A percentile compares a stretch with the other conserved stretches of the same genome.
Conservation (phyloP, 306 rosid genomes). For the Citrullus mucosospermus region DNA sequence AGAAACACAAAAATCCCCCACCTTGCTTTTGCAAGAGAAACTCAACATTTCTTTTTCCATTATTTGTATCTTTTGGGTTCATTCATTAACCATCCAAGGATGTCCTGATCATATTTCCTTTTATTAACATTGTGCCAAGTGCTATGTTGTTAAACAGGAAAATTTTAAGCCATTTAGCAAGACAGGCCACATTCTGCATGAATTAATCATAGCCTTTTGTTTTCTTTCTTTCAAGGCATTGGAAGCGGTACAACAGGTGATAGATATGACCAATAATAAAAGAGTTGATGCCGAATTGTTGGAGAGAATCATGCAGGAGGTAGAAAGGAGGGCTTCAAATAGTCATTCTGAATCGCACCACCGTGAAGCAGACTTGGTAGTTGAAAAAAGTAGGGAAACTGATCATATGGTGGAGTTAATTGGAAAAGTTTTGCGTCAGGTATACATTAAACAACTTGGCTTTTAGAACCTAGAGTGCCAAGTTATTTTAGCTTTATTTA, state of each 20-base stretch:
- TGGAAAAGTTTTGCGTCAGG: conserved; percentile 79
- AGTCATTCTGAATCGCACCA: conserved; percentile 12
- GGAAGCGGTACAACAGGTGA: conserved; percentile 62
- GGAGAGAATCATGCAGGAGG: conserved; percentile 53
- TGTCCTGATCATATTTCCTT: no score
- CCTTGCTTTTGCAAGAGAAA: neutral
- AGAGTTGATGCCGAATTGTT: conserved; percentile 50
- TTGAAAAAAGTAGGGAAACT: conserved; percentile 43
- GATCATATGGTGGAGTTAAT: conserved; percentile 48
- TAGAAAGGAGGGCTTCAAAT: conserved; percentile 40
- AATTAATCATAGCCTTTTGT: neutral
- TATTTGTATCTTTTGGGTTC: no score
- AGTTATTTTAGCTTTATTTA: neutral
- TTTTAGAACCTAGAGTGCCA: neutral
- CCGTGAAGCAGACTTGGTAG: conserved; percentile 8
- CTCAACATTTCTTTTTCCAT: no score
- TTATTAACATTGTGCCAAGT: no score
- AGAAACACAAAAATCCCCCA: neutral
- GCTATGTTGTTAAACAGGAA: neutral
- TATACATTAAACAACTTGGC: conserved; percentile 2
- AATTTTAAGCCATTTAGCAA: neutral
- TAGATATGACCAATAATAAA: conserved; percentile 43
- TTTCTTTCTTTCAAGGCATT: conserved; percentile 46
- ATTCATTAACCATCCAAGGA: no score
- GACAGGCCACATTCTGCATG: neutral